Evolutionary conservation across 805 yeast species (phyloP).

Genomic region (Grigorovia humatica): DNA sequence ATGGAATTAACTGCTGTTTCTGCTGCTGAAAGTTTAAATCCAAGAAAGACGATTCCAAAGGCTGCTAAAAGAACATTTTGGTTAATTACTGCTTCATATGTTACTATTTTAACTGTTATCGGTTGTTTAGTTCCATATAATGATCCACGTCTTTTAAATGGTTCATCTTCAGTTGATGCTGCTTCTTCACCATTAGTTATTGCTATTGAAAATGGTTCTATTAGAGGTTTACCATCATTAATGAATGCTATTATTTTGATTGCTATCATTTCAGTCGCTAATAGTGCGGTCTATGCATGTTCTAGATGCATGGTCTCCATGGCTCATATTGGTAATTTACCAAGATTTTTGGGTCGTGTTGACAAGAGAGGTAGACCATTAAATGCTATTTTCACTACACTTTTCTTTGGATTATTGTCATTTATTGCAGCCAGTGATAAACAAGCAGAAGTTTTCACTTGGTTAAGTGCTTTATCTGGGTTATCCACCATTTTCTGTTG

Average conservation of each 20-base stretch:
- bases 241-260: constrained; percentile 63
- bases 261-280: constrained; percentile 63
- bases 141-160: constrained; percentile 38
- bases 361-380: constrained; percentile 75
- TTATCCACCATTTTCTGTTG: constrained; percentile 44
- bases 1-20: constrained; percentile 66
- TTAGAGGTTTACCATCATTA: constrained; percentile 54
- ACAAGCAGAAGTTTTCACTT: constrained; percentile 40
- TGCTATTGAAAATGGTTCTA: constrained; percentile 58
- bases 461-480: constrained; percentile 46
- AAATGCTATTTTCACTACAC: constrained; percentile 48
- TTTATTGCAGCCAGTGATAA: constrained; percentile 42
- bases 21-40: constrained; percentile 67
- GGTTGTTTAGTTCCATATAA: constrained; percentile 63
- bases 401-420: constrained; percentile 46
- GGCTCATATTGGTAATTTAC: constrained; percentile 58
- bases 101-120: constrained; percentile 43
- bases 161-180: constrained; percentile 42
- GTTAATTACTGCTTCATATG: constrained; percentile 66
- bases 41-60: constrained; percentile 54
- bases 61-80: constrained; percentile 79
- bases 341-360: constrained; percentile 51
- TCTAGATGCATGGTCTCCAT: constrained; percentile 60
- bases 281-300: constrained; percentile 60
- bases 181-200: constrained; percentile 68